These are phyloP conservation scores for Scleroderma citrinum DNA, from an alignment of 768 basidiomycete genomes.

Conservation along the genomic window DNA sequence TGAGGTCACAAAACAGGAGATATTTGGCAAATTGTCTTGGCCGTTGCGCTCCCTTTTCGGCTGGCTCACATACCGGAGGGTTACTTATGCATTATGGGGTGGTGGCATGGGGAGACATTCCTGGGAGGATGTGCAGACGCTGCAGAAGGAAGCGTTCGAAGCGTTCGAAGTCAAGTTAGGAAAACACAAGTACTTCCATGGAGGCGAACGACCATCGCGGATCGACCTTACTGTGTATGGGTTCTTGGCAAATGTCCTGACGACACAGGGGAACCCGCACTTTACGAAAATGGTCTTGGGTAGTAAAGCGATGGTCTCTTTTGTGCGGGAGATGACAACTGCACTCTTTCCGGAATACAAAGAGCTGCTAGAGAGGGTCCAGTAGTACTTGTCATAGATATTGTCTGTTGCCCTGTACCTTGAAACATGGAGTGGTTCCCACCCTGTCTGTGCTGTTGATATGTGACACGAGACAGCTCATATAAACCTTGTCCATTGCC, in stretches of 20 bases:
- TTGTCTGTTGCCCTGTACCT: no score
- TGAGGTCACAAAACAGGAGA: constrained; percentile 7
- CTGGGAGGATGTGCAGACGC: constrained; percentile 24
- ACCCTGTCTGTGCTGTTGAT: no score
- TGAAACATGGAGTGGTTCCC: no score
- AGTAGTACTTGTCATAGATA: neutral
- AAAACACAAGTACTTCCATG: constrained; percentile 22
- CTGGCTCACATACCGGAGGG: constrained; percentile 18
- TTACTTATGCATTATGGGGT: constrained; percentile 11
- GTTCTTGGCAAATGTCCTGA: constrained; percentile 27
- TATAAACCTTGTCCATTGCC: no score
- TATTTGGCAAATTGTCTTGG: constrained; percentile 11
- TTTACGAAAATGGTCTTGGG: constrained; percentile 18
- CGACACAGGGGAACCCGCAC: constrained; percentile 20
- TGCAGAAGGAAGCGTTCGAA: constrained; percentile 26
- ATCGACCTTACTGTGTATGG: constrained; percentile 26
- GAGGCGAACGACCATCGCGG: constrained; percentile 18
- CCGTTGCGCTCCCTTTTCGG: constrained; percentile 17
- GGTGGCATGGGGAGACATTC: constrained; percentile 28
- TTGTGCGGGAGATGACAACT: constrained; percentile 20
- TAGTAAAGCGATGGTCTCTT: constrained; percentile 13
- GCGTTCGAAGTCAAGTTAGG: constrained; percentile 25
- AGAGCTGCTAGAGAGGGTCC: constrained; percentile 9
- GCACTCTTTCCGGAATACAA: constrained; percentile 25
- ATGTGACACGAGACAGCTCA: no score